phyloP scores from a whole-genome alignment of 1,284 basidiomycete species.

The Ceratobasidium sp. region DNA sequence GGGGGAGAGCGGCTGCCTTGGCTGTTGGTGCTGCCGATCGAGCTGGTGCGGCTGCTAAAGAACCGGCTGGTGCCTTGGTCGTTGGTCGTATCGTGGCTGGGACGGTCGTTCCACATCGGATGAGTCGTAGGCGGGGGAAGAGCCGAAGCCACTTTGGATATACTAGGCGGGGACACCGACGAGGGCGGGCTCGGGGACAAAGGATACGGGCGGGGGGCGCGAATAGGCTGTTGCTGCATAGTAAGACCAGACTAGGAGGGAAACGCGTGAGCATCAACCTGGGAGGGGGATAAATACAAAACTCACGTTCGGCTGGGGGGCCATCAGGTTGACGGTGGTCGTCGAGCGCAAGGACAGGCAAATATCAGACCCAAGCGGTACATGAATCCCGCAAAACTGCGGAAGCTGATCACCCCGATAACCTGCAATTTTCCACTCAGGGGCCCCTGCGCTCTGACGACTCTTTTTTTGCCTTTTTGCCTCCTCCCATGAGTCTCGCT shows the following conservation, averaged over 20 bases:
- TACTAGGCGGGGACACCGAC: constrained; percentile 5
- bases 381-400: constrained; percentile 21
- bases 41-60: constrained; percentile 37
- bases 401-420: constrained; percentile 45
- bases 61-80: constrained; percentile 33
- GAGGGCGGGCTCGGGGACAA: constrained; percentile 26
- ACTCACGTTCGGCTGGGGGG: constrained; percentile 1
- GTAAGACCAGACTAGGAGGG: constrained; percentile 20
- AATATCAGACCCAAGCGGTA: constrained; percentile 14
- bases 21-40: constrained; percentile 31
- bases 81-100: constrained; percentile 22
- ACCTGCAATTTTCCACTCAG: constrained; percentile 40
- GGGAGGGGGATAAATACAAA: neutral
- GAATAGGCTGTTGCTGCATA: constrained; percentile 27
- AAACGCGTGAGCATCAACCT: constrained; percentile 13
- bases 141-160: neutral
- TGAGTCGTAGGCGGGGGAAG: constrained; percentile 9
- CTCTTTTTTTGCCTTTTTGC: too few relatives aligned
- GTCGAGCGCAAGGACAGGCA: constrained; percentile 13
- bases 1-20: constrained; percentile 26
- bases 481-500: too few relatives aligned
- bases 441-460: neutral
- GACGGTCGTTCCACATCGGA: constrained; percentile 17
- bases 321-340: constrained; percentile 18
- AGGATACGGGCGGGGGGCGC: constrained; percentile 8